Evolutionary conservation across 1,284 basidiomycete species (phyloP), one percentile per base, ranked within the genome.

Genomic region (Apiotrichum akiyoshidainum): DNA sequence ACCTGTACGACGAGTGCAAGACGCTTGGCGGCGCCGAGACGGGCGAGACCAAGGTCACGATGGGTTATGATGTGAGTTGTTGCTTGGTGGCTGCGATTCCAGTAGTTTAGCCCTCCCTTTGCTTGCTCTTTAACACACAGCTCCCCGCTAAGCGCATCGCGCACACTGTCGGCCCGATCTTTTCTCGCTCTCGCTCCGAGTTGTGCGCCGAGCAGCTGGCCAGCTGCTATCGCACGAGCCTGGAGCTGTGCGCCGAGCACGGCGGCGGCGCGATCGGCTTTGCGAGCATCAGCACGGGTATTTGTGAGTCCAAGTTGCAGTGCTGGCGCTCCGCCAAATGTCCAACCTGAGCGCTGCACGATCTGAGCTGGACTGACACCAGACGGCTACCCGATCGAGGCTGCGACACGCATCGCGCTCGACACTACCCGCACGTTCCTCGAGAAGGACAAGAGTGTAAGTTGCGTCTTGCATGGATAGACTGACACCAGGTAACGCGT

Each of bases 121-220:
- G n/a, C n/a, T 31, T 7, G 26, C 37, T 46, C 12, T 21, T 9
- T 37, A 7, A 17, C 44, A 39, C 34, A 21, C 22, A 21, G 54
- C 66, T 80, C 26, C 68, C 79, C 83, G 87, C 80, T 19, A 85
- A 83, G 57, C 82, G 87, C 63, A 81, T 97, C 57, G 90, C 96
- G 19, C 95, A 97, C 70, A 87, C 95, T 1, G 93, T 96, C 26
- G 94, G 94, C 12, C 92, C 92, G 0, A 76, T 92, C 2, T 95
- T 92, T 71, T 80, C 80, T 0, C 56, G 65, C 0, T 63, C 65
- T 1, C 71, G 81, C 1, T 74, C 69, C 2, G 80, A 83, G 17
- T 70, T 76, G 46, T 83, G 83, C 51, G 84, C 84, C 9, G 65
- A 74, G 55, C 80, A 83, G 59, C 82, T 98, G 4, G 79, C 81